Conservation (phyloP, 441 rosid species). For the Gossypium gossypioides region DNA sequence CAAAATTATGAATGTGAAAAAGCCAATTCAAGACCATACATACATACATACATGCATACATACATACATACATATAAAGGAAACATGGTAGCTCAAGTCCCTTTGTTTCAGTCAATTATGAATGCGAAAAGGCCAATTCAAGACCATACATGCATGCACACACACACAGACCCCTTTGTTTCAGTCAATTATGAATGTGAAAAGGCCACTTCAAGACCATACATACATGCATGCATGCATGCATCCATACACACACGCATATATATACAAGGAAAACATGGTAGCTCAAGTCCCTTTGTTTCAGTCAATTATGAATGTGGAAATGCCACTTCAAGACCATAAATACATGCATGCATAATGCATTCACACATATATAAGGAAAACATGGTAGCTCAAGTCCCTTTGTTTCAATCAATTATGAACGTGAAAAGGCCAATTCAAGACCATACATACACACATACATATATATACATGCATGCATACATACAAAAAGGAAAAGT, state of each 20-base stretch:
- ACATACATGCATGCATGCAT: too few relatives aligned
- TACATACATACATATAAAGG: neutral
- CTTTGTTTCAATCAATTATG: neutral
- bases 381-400: neutral
- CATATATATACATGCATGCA: neutral
- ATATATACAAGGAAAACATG: neutral
- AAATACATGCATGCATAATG: neutral
- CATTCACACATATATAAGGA: neutral
- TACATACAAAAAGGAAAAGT: neutral
- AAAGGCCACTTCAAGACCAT: too few relatives aligned
- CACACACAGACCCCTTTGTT: neutral
- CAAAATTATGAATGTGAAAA: neutral
- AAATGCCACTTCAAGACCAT: neutral
- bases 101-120: neutral
- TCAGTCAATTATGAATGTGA: neutral
- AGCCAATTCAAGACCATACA: neutral
- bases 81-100: slow-evolving; percentile 56
- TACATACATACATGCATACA: neutral
- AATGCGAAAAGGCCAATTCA: neutral
- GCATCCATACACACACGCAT: neutral
- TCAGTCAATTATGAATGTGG: neutral
- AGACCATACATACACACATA: neutral
- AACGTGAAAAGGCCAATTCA: neutral
- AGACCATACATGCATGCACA: neutral
- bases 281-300: neutral